Conservation (phyloP, 73 alveolate species). For the Paramecium sonneborni region DNA sequence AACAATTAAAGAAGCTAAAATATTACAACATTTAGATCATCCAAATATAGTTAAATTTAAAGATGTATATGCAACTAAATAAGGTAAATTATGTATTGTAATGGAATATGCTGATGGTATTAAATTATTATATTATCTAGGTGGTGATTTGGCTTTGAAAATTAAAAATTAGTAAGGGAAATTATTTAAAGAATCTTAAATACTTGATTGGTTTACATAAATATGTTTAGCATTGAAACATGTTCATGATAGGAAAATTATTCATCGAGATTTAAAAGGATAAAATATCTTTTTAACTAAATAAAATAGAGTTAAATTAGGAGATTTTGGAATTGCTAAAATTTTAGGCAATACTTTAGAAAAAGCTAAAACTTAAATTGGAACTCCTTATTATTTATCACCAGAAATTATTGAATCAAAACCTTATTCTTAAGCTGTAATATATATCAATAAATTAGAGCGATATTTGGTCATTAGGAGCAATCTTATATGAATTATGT, state of each 20-base stretch:
- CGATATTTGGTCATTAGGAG: slow-evolving; percentile 66
- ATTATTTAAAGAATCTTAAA: slow-evolving; percentile 78
- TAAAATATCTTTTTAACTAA: slow-evolving; percentile 93
- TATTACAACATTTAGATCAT: slow-evolving; percentile 76
- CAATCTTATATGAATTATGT: slow-evolving; percentile 59
- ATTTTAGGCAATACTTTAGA: slow-evolving; percentile 88
- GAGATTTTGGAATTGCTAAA: slow-evolving; percentile 98
- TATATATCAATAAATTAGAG: slow-evolving; percentile 69
- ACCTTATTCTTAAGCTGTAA: slow-evolving; percentile 76
- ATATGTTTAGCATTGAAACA: slow-evolving; percentile 83
- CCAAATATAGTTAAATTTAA: slow-evolving; percentile 91
- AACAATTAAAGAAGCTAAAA: slow-evolving; percentile 81
- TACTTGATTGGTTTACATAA: slow-evolving; percentile 83
- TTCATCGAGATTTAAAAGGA: slow-evolving; percentile 95
- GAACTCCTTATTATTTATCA: slow-evolving; percentile 97
- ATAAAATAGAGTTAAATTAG: slow-evolving; percentile 90
- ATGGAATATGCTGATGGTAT: slow-evolving; percentile 94
- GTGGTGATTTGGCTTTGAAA: slow-evolving; percentile 79
- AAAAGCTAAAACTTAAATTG: slow-evolving; percentile 94
- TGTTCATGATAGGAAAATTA: slow-evolving; percentile 93
- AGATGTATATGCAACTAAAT: slow-evolving; percentile 81
- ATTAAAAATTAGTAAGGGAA: slow-evolving; percentile 71
- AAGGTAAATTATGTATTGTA: slow-evolving; percentile 83
- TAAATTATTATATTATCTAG: slow-evolving; percentile 63
- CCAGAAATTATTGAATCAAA: slow-evolving; percentile 94